Evolutionary conservation across 1,139 yeast species (phyloP).

Genomic region (Suhomyces terraborum): DNA sequence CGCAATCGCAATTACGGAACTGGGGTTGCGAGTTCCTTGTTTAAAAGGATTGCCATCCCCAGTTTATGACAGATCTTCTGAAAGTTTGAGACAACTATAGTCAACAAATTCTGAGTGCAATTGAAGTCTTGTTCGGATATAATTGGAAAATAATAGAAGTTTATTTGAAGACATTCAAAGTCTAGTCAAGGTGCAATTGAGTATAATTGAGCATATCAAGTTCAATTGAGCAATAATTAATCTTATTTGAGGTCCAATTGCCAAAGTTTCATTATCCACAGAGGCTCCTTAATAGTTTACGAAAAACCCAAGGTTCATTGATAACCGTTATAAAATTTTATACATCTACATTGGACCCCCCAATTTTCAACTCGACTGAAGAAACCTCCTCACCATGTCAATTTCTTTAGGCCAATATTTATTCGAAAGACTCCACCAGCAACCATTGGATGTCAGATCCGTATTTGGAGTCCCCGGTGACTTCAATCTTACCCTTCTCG

Average conservation of each 20-base stretch:
- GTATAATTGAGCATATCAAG: too few species aligned
- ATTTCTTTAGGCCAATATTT: constrained; percentile 44
- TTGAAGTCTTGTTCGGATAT: too few species aligned
- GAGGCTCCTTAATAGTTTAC: too few species aligned
- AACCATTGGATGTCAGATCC: constrained; percentile 34
- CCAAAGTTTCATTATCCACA: too few species aligned
- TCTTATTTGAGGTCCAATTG: too few species aligned
- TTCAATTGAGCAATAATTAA: too few species aligned
- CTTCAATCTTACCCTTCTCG: constrained; percentile 68
- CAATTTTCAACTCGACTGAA: neutral
- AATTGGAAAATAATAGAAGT: too few species aligned
- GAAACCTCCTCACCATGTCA: constrained; percentile 24
- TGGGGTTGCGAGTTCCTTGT: neutral
- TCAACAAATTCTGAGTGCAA: neutral
- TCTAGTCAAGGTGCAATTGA: too few species aligned
- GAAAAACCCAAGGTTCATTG: too few species aligned
- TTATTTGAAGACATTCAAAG: too few species aligned
- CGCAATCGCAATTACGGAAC: neutral
- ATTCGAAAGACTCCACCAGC: constrained; percentile 45
- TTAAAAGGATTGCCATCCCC: neutral
- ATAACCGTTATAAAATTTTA: too few species aligned
- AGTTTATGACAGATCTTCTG: neutral
- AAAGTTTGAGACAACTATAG: neutral
- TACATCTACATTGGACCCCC: neutral
- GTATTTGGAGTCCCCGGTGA: constrained; percentile 56